A percentile compares a stretch with the other conserved stretches of the same genome.
phyloP scores from a whole-genome alignment of 2,329 filamentous ascomycete genomes.

The Botrytis tulipae region DNA sequence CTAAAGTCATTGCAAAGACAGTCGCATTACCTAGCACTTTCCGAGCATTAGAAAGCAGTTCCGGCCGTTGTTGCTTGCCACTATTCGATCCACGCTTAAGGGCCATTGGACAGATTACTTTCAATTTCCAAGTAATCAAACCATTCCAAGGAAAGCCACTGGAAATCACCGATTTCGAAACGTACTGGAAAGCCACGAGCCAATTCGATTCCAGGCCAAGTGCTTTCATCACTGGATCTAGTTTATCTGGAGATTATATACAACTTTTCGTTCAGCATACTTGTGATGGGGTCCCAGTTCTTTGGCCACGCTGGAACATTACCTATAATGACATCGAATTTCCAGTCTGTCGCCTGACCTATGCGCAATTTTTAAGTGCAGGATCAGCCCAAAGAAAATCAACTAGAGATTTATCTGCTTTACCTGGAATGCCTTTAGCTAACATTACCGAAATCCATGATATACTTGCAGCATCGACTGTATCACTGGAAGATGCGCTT shows the following conservation, averaged over 20 bases:
- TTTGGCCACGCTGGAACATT: conserved; percentile 84
- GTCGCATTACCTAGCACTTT: conserved; percentile 89
- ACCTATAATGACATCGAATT: conserved; percentile 74
- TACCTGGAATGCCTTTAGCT: conserved; percentile 49
- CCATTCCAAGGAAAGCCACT: conserved; percentile 89
- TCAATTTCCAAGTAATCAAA: conserved; percentile 94
- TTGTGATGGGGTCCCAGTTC: conserved; percentile 78
- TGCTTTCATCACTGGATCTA: conserved; percentile 90
- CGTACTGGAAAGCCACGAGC: conserved; percentile 98
- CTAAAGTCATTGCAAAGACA: conserved; percentile 94
- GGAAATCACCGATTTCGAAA: conserved; percentile 97
- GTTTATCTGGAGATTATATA: conserved; percentile 92
- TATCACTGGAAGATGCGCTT: conserved; percentile 77
- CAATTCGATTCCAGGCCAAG: conserved; percentile 83
- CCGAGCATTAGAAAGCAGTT: conserved; percentile 69
- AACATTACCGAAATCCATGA: conserved; percentile 67
- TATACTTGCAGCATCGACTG: conserved; percentile 70
- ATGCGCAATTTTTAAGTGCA: conserved; percentile 62
- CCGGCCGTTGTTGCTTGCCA: conserved; percentile 78
- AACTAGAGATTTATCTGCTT: conserved; percentile 42
- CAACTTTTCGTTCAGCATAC: conserved; percentile 90
- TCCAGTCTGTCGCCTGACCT: conserved; percentile 75
- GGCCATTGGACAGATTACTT: conserved; percentile 89
- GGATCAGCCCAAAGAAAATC: conserved; percentile 37
- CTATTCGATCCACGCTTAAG: conserved; percentile 89